Evolutionary conservation across 2,329 filamentous ascomycete genomes (phyloP).

Genomic region (Dactylellina cionopaga): DNA sequence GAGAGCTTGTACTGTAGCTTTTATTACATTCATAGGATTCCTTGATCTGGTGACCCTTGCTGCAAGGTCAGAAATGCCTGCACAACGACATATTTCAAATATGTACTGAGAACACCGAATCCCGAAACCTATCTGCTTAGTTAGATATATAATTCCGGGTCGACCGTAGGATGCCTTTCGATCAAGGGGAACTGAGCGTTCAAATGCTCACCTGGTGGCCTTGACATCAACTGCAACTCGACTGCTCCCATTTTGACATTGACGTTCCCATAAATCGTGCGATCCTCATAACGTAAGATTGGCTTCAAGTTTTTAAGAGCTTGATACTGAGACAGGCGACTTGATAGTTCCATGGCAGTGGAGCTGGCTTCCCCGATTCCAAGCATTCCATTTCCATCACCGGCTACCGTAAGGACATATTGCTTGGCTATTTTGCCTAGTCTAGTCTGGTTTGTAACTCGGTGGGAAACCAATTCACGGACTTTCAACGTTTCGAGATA

Average conservation of each 20-base stretch:
- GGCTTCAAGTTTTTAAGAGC: conserved; percentile 93
- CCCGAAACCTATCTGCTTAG: conserved; percentile 76
- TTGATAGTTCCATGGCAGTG: conserved; percentile 74
- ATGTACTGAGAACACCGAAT: conserved; percentile 90
- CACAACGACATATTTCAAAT: conserved; percentile 90
- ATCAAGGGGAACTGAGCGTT: background rate
- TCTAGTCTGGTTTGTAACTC: conserved; percentile 91
- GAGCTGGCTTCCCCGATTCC: conserved; percentile 92
- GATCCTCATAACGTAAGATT: conserved; percentile 87
- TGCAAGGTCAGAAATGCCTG: conserved; percentile 86
- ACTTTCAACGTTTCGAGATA: conserved; percentile 68
- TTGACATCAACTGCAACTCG: conserved; percentile 79
- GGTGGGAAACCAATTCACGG: conserved; percentile 78
- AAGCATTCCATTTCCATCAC: conserved; percentile 84
- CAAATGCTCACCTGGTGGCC: conserved; percentile 80
- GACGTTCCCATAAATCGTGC: conserved; percentile 89
- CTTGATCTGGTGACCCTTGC: conserved; percentile 83
- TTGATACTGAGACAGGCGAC: conserved; percentile 77
- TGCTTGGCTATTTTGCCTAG: conserved; percentile 87
- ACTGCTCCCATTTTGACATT: conserved; percentile 87
- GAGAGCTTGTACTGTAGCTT: conserved; percentile 85
- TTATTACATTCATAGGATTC: conserved; percentile 98
- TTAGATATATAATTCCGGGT: background rate
- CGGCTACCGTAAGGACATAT: conserved; percentile 82
- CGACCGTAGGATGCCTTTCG: too few species aligned